These are phyloP conservation scores for Colletotrichum eremochloae DNA, from an alignment of 2,329 filamentous ascomycete genomes.

Conservation along the genomic window DNA sequence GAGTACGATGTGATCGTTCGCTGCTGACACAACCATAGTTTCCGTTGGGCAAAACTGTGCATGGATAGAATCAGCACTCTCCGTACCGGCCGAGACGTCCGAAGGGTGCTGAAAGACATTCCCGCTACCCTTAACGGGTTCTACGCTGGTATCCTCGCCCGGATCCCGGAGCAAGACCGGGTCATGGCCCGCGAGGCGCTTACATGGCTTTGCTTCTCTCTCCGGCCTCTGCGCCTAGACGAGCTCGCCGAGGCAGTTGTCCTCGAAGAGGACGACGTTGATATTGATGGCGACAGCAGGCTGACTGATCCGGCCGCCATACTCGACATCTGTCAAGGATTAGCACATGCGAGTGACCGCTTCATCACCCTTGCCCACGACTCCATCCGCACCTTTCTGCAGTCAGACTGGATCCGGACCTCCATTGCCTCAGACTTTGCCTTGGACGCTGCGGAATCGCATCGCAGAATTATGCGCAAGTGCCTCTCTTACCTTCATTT, in stretches of 20 bases:
- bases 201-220: conserved; percentile 47
- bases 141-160: conserved; percentile 45
- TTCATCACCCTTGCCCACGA: conserved; percentile 45
- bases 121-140: conserved; percentile 46
- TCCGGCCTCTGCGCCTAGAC: conserved; percentile 44
- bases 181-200: conserved; percentile 46
- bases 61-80: conserved; percentile 46
- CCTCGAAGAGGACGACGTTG: conserved; percentile 44
- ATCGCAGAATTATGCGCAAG: conserved; percentile 45
- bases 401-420: conserved; percentile 42
- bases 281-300: conserved; percentile 46
- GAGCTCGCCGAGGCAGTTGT: conserved; percentile 49
- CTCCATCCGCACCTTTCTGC: conserved; percentile 45
- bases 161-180: conserved; percentile 45
- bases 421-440: conserved; percentile 44
- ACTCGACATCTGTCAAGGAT: conserved; percentile 44
- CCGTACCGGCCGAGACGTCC: conserved; percentile 45
- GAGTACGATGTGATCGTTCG: background rate
- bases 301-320: conserved; percentile 43
- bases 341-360: conserved; percentile 37
- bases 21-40: conserved; percentile 41
- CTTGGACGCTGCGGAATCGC: conserved; percentile 34
- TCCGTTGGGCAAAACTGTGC: conserved; percentile 49
- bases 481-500: conserved; percentile 45
- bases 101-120: conserved; percentile 42